A percentile compares a stretch with the other conserved stretches of the same genome.
phyloP scores from a whole-genome alignment of 768 basidiomycete genomes.

The Mycena galopus region DNA sequence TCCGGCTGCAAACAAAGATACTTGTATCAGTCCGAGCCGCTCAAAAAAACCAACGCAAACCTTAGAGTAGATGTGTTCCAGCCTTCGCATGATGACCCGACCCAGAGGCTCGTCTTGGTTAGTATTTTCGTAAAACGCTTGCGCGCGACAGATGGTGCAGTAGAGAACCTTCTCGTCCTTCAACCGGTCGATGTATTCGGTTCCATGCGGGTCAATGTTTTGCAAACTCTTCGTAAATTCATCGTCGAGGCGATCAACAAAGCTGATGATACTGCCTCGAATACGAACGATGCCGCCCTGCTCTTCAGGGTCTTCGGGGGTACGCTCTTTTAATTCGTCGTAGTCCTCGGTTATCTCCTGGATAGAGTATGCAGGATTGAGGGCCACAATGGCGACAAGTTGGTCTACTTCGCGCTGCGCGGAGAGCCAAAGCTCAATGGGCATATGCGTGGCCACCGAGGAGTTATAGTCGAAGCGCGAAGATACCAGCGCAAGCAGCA shows the following conservation, averaged over 20 bases:
- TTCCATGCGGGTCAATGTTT: constrained; percentile 98
- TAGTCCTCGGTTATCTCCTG: constrained; percentile 92
- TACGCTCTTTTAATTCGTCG: constrained; percentile 89
- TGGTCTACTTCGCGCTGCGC: constrained; percentile 92
- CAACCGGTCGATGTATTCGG: constrained; percentile 97
- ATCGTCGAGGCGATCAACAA: constrained; percentile 96
- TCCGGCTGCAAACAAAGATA: constrained; percentile 76
- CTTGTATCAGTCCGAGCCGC: constrained; percentile 7
- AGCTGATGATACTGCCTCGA: constrained; percentile 95
- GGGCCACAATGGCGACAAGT: constrained; percentile 82
- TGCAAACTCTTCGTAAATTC: constrained; percentile 98
- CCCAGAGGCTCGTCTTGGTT: constrained; percentile 83
- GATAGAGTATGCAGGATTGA: constrained; percentile 82
- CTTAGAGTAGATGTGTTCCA: constrained; percentile 99
- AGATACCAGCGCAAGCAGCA: constrained; percentile 92
- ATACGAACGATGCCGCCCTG: constrained; percentile 84
- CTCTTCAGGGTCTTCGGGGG: constrained; percentile 70
- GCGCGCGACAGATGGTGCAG: constrained; percentile 91
- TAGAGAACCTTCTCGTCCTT: constrained; percentile 97
- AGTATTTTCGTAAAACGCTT: constrained; percentile 90
- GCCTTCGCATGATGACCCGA: constrained; percentile 92
- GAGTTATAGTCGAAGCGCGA: constrained; percentile 98
- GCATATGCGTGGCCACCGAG: constrained; percentile 88
- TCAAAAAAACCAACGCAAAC: constrained; percentile 43
- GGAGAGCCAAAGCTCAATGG: constrained; percentile 89